A percentile compares a stretch with the other conserved stretches of the same genome.
These are phyloP conservation scores for Neonectria sp. DNA, from an alignment of 2,329 filamentous ascomycete species.

Conservation along the genomic window DNA sequence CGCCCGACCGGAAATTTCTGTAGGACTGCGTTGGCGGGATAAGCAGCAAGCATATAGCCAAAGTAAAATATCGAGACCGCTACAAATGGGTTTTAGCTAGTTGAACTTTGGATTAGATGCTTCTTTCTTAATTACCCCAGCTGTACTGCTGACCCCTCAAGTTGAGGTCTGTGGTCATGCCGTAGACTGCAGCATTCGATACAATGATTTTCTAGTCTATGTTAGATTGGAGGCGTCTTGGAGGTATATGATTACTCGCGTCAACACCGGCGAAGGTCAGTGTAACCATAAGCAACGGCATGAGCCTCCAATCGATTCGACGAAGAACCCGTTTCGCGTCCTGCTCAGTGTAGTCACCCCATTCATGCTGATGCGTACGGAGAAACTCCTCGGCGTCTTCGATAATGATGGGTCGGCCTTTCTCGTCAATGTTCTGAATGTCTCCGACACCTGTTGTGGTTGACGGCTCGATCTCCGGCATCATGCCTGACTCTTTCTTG, in stretches of 20 bases:
- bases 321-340: constrained; percentile 18
- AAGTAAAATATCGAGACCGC: constrained; percentile 33
- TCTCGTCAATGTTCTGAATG: neutral
- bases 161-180: constrained; percentile 22
- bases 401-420: neutral
- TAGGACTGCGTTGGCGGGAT: constrained; percentile 16
- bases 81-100: neutral
- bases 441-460: neutral
- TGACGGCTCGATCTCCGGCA: neutral
- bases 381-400: constrained; percentile 1
- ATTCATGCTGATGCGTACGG: neutral
- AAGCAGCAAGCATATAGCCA: constrained; percentile 24
- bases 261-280: constrained; percentile 22
- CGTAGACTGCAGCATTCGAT: constrained; percentile 33
- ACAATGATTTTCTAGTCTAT: constrained; percentile 28
- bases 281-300: constrained; percentile 26
- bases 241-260: neutral
- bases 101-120: neutral
- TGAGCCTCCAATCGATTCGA: constrained; percentile 32
- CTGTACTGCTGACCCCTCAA: constrained; percentile 31
- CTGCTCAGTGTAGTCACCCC: constrained; percentile 7
- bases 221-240: neutral
- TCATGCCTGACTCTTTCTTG: neutral
- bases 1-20: constrained; percentile 8
- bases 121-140: constrained; percentile 17